Percentiles rank a stretch among this genome's conserved stretches.
Evolutionary conservation across 306 rosid genomes (phyloP).

Genomic region (Abrus pulchellus): DNA sequence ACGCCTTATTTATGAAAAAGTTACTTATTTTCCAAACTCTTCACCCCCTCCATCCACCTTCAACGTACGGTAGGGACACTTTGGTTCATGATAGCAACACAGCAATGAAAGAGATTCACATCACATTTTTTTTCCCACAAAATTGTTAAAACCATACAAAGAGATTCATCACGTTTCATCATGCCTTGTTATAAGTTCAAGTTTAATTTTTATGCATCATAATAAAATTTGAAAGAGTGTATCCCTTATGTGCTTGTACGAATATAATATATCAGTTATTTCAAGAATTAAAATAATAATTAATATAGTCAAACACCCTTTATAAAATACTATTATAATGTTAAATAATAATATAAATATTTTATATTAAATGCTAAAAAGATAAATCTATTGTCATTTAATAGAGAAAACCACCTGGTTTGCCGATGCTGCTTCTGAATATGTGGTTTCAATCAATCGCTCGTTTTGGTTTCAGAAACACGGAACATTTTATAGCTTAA

Average conservation of each 20-base stretch:
- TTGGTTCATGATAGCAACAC: background rate
- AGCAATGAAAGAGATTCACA: background rate
- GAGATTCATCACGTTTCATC: background rate
- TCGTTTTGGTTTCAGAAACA: background rate
- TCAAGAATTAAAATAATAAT: background rate
- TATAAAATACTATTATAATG: background rate
- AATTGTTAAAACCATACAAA: background rate
- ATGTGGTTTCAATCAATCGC: too few species aligned
- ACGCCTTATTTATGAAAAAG: slow-evolving; percentile 3
- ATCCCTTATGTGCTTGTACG: background rate
- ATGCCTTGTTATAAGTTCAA: too few species aligned
- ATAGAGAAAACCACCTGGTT: background rate
- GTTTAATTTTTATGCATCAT: too few species aligned
- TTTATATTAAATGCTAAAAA: background rate
- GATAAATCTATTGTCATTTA: background rate
- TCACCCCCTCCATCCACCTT: background rate
- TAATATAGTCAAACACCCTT: background rate
- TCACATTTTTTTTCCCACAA: background rate
- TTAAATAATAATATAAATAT: background rate
- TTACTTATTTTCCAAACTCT: background rate
- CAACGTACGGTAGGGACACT: background rate
- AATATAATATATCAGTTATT: background rate
- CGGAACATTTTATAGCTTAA: too few species aligned
- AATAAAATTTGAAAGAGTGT: too few species aligned
- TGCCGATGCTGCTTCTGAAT: background rate